phyloP scores from a whole-genome alignment of 192 early-diverging fungal genomes.

The Kappamyces sp. region DNA sequence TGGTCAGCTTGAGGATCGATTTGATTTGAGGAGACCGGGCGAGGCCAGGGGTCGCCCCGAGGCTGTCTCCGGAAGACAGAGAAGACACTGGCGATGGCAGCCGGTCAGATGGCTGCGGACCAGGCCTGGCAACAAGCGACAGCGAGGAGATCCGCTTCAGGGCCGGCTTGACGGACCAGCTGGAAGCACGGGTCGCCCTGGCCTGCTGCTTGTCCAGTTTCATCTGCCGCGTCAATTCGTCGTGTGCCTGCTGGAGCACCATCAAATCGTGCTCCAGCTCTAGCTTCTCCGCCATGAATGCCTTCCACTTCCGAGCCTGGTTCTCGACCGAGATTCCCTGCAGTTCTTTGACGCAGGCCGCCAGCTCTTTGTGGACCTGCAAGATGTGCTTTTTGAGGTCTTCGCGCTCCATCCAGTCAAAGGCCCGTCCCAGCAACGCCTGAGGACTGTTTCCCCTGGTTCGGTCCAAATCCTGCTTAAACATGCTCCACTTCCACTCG shows the following conservation, averaged over 20 bases:
- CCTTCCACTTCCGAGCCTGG: background rate
- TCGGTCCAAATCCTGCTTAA: constrained; percentile 12
- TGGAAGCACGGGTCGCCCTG: too few relatives aligned
- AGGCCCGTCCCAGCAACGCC: background rate
- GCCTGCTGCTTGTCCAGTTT: too few relatives aligned
- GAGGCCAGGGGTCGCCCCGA: too few relatives aligned
- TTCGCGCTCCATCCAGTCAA: constrained; percentile 3
- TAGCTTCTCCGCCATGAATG: background rate
- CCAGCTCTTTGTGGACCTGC: background rate
- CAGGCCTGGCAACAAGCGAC: too few relatives aligned
- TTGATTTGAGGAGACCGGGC: too few relatives aligned
- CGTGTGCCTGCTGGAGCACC: background rate
- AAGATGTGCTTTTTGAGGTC: background rate
- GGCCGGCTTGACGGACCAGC: too few relatives aligned
- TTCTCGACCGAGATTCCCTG: background rate
- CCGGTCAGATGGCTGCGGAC: too few relatives aligned
- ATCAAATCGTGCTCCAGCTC: background rate
- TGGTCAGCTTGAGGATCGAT: too few relatives aligned
- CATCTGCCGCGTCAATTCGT: too few relatives aligned
- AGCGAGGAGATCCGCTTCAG: too few relatives aligned
- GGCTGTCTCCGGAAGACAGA: too few relatives aligned
- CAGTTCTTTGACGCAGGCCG: background rate
- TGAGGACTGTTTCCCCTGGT: constrained; percentile 6
- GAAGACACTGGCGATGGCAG: too few relatives aligned
- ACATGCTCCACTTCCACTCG: constrained; percentile 2